A percentile compares a stretch with the other conserved stretches of the same genome.
Evolutionary conservation across 1,139 yeast genomes (phyloP).

Genomic region (Taphrina populina): DNA sequence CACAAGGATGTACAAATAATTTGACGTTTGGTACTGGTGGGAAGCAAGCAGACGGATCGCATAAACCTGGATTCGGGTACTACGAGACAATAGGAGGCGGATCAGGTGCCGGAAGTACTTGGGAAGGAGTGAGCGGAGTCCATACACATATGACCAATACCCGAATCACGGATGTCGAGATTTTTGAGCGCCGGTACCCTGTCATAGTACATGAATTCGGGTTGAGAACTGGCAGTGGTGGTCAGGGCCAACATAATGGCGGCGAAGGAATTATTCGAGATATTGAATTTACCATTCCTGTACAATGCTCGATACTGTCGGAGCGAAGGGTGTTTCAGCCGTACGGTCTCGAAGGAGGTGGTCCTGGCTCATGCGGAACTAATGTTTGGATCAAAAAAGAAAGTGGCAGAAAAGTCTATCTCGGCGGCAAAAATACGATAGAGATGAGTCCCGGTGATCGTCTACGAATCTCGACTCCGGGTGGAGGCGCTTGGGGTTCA

Average conservation of each 20-base stretch:
- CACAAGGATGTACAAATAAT: slow-evolving; percentile 67
- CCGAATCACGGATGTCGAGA: slow-evolving; percentile 67
- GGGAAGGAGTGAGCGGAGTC: slow-evolving; percentile 64
- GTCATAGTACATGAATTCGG: slow-evolving; percentile 59
- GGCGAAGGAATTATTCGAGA: slow-evolving; percentile 67
- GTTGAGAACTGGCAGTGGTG: slow-evolving; percentile 58
- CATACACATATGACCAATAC: slow-evolving; percentile 74
- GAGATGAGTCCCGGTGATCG: slow-evolving; percentile 56
- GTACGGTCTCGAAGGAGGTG: slow-evolving; percentile 62
- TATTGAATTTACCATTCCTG: slow-evolving; percentile 56
- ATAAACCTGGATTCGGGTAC: slow-evolving; percentile 59
- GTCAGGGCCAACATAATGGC: slow-evolving; percentile 56
- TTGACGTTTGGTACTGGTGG: slow-evolving; percentile 64
- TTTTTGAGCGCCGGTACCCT: slow-evolving; percentile 66
- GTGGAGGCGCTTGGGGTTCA: slow-evolving; percentile 50
- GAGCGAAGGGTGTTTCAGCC: slow-evolving; percentile 63
- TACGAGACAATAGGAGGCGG: slow-evolving; percentile 51
- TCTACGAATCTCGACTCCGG: slow-evolving; percentile 54
- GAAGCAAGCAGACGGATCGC: slow-evolving; percentile 46
- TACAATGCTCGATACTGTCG: slow-evolving; percentile 59
- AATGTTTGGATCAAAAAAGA: slow-evolving; percentile 53
- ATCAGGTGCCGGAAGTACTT: slow-evolving; percentile 64
- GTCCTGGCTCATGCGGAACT: slow-evolving; percentile 58
- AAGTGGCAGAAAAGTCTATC: slow-evolving; percentile 45
- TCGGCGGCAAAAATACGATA: slow-evolving; percentile 62